Base-by-base conservation (phyloP, 225 moss, liverwort and hornwort species). In the Marchantia polymorpha region DNA sequence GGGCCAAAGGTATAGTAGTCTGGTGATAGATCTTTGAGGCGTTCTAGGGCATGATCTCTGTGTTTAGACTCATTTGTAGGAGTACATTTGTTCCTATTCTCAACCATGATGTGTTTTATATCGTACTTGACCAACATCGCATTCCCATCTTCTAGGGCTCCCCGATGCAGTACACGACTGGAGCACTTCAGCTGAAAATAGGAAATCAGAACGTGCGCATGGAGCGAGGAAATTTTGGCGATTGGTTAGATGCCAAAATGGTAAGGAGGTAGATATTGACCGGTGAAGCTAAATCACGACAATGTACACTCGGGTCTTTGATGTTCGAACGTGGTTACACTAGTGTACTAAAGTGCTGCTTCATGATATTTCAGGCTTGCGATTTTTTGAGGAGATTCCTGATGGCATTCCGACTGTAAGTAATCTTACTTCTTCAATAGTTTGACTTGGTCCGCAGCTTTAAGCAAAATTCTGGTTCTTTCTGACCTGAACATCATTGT, bases 201-300 rank as follows among this genome's bases (percentile, higher is more conserved):
- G 84, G 58, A 88, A 91, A 72, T 87, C 87, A 56, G 90, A 91
- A 86, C 85, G 82, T 75, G 88, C 87, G 74, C 87, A 85, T 79
- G 91, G 88, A 51, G 83, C 86, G 31, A 87, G 94, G 85, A 89
- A 87, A 77, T 88, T 85, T 79, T 91, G 92, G 94, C 90, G 92
- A 77, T 89, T 94, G 78, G 91, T 92, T 46, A 89, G 92, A 82
- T 94, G 94, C 71, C 94, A 94, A 65, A 94, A 94, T 82, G 94
- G 94, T 77, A 88, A 90, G 39, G 2, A 39, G 39, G 39, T 39
- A 2, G 2, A 39, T 58, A 58, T 58, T 14, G 58, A 16, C 58
- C 17, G 39, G 2, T 39, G 3, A 39, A 39, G 39, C 5, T 5
- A 39, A 39, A 39, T 39, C 39, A 39, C 3, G 39, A 39, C 39